Evolutionary conservation across 2,329 filamentous ascomycete genomes (phyloP).

Genomic region (Endothia cerciana): DNA sequence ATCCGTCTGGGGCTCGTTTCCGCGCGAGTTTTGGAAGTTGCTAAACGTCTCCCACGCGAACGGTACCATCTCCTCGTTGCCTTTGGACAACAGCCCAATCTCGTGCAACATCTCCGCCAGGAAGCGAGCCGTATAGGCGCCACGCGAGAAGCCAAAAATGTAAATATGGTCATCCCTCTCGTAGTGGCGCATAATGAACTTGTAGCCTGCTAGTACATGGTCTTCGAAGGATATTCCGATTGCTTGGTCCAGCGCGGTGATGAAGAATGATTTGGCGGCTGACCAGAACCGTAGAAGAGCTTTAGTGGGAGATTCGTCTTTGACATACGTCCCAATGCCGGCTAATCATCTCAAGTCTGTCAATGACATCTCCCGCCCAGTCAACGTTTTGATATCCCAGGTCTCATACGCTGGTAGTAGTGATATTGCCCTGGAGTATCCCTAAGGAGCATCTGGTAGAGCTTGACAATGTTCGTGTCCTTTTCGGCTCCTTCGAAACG

Average conservation of each 20-base stretch:
- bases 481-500: conserved; percentile 49
- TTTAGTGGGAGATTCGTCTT: conserved; percentile 47
- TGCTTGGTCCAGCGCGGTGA: conserved; percentile 44
- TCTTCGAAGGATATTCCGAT: conserved; percentile 53
- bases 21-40: conserved; percentile 8
- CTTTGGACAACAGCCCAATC: conserved; percentile 53
- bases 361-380: neutral
- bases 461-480: conserved; percentile 59
- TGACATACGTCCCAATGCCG: conserved; percentile 55
- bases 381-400: no score
- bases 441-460: conserved; percentile 51
- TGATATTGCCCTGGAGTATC: conserved; percentile 49
- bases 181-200: conserved; percentile 60
- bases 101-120: conserved; percentile 55
- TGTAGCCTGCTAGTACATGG: conserved; percentile 57
- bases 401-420: conserved; percentile 50
- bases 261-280: conserved; percentile 36
- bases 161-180: conserved; percentile 54
- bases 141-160: conserved; percentile 58
- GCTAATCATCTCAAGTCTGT: conserved; percentile 35
- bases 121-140: conserved; percentile 57
- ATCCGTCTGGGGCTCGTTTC: conserved; percentile 26
- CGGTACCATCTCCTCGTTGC: conserved; percentile 57
- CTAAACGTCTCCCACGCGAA: conserved; percentile 46
- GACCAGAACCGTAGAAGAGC: conserved; percentile 39